These are phyloP conservation scores for Rhipidocladum racemiflorum DNA, from an alignment of 176 grass and related monocot species.

Conservation along the genomic window DNA sequence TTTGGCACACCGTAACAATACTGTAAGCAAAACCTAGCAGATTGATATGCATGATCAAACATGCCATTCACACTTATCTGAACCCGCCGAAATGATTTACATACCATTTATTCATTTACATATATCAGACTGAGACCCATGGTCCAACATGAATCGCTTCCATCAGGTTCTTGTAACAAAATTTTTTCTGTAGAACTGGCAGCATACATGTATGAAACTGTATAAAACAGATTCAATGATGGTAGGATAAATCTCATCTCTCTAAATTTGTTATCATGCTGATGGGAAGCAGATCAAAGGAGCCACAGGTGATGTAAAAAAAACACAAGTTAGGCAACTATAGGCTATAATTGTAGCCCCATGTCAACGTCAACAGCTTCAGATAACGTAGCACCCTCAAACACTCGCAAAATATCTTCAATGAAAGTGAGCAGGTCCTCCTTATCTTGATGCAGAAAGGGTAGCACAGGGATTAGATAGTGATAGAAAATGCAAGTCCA, in stretches of 20 bases:
- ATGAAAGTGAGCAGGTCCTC: not conserved
- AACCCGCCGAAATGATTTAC: not conserved
- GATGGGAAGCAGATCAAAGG: not conserved
- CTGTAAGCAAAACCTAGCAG: not conserved
- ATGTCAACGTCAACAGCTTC: conserved; percentile 7
- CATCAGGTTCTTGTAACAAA: not conserved
- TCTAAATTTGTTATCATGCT: not conserved
- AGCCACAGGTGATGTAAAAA: not conserved
- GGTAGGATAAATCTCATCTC: not conserved
- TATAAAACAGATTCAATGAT: not conserved
- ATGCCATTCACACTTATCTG: not conserved
- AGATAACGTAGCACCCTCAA: not conserved
- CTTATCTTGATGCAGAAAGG: conserved; percentile 4
- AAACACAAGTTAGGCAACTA: not conserved
- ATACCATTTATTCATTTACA: not conserved
- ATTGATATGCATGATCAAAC: not conserved
- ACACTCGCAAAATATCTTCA: conserved; percentile 6
- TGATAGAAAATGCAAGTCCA: conserved; percentile 6
- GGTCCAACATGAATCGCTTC: not conserved
- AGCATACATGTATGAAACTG: not conserved
- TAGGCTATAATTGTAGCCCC: not conserved
- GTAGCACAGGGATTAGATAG: not conserved
- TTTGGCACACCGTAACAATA: too few species aligned
- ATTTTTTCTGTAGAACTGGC: not conserved
- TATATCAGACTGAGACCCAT: not conserved